Conservation (phyloP, 371 early-diverging fungal species). For the Batrachochytrium dendrobatidis region DNA sequence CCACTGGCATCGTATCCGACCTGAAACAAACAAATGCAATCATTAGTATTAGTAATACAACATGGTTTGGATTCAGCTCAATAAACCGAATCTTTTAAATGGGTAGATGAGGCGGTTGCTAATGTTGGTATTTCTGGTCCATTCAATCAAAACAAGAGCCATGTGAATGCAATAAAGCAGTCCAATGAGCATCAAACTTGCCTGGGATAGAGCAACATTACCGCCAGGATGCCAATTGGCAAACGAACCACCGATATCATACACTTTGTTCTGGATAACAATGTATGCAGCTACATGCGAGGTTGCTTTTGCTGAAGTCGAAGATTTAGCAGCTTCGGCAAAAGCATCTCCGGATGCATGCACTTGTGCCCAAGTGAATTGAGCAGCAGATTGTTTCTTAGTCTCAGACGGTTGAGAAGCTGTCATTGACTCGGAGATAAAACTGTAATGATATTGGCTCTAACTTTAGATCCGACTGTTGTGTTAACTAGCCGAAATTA, state of each 20-base stretch:
- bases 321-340: neutral
- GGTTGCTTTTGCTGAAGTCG: constrained; percentile 2
- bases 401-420: too few species aligned
- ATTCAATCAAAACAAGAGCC: constrained; percentile 4
- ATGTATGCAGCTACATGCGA: constrained; percentile 50
- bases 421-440: too few species aligned
- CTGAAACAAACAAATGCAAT: neutral
- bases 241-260: constrained; percentile 76
- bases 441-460: too few species aligned
- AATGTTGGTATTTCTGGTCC: too few species aligned
- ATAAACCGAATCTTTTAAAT: too few species aligned
- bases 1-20: neutral
- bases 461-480: too few species aligned
- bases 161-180: constrained; percentile 41
- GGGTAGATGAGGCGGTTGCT: too few species aligned
- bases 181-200: constrained; percentile 67
- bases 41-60: neutral
- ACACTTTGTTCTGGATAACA: constrained; percentile 75
- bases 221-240: constrained; percentile 74
- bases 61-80: neutral
- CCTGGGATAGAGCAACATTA: constrained; percentile 29
- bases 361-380: constrained; percentile 1
- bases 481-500: too few species aligned
- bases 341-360: neutral
- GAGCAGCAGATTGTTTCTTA: too few species aligned